Evolutionary conservation across 441 rosid species (phyloP), one percentile per base, ranked within the genome.

Genomic region (Omphalea diandra): DNA sequence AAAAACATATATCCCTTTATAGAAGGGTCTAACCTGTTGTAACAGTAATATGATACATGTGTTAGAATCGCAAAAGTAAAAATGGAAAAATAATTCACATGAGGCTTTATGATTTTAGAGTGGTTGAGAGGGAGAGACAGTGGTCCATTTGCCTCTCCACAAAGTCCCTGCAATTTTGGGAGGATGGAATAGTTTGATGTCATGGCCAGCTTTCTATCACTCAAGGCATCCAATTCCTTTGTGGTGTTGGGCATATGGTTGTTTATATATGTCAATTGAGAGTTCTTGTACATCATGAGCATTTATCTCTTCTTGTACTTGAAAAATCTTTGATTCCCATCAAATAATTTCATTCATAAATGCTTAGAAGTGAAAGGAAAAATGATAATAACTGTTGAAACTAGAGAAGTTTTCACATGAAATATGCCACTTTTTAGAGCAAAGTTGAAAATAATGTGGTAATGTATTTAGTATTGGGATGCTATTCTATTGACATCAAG

Each of bases 101-200:
- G 38, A 24, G 15, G 12, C 17, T 20, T 24, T 38, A 46, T 64
- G 68, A 31, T 64, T 46, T 27, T 18, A 62, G 40, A 5, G 24
- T n/a, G n/a, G n/a, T n/a, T n/a, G n/a, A n/a, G 14, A 20, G 41
- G 53, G 55, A 68, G 31, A 35, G 47, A 47, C 11, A 50, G 65
- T 44, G 65, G 57, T 7, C 57, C 72, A 69, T 32, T 57, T 69
- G 72, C 72, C 43, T 44, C 53, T 58, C 57, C 72, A 58, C 43
- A 59, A 27, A 24, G 54, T 57, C 44, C 36, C 7, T 15, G 41
- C 36, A 31, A 47, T 36, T 38, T 24, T 26, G 36, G 26, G 62
- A 15, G 15, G 36, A 40, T 52, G 52, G 40, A 31, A 32, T 67
- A 18, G 29, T 50, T 65, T n/a, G n/a, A n/a, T n/a, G n/a, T n/a